Evolutionary conservation across 345 rosid species (phyloP).

Genomic region (sweet orange (Citrus sinensis)): DNA sequence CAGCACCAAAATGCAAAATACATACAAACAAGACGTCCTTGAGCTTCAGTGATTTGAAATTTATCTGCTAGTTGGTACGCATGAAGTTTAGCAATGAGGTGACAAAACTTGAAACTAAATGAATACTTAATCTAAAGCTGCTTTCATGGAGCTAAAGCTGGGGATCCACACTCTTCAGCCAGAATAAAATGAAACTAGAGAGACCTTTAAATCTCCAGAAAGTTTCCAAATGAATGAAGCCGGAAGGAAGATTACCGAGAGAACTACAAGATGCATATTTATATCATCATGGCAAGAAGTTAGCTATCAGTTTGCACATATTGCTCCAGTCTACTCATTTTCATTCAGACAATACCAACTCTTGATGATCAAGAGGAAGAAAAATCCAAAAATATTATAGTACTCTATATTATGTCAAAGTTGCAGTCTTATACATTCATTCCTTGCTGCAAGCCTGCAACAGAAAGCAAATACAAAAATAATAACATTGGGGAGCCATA

Average conservation of each 20-base stretch:
- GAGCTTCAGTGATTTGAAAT: no score
- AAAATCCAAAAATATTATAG: not conserved
- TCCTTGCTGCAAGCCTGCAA: conserved; percentile 4
- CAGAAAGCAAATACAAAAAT: not conserved
- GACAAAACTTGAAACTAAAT: no score
- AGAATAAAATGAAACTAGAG: not conserved
- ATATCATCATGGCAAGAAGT: not conserved
- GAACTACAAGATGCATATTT: not conserved
- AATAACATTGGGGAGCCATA: conserved; percentile 30
- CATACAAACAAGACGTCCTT: not conserved
- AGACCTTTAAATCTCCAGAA: not conserved
- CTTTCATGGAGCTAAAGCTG: not conserved
- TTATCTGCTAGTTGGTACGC: not conserved
- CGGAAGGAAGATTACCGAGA: not conserved
- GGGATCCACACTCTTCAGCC: not conserved
- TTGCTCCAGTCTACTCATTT: not conserved
- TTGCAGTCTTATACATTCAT: conserved; percentile 19
- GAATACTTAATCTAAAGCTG: not conserved
- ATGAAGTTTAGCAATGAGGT: no score
- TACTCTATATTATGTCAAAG: conserved; percentile 16
- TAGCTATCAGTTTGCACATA: no score
- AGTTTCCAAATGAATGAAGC: not conserved
- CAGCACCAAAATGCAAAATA: no score
- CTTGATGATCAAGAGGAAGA: not conserved
- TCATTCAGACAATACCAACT: not conserved